Evolutionary conservation across 2,329 filamentous ascomycete genomes (phyloP).

Genomic region (Aspergillus arachidicola): DNA sequence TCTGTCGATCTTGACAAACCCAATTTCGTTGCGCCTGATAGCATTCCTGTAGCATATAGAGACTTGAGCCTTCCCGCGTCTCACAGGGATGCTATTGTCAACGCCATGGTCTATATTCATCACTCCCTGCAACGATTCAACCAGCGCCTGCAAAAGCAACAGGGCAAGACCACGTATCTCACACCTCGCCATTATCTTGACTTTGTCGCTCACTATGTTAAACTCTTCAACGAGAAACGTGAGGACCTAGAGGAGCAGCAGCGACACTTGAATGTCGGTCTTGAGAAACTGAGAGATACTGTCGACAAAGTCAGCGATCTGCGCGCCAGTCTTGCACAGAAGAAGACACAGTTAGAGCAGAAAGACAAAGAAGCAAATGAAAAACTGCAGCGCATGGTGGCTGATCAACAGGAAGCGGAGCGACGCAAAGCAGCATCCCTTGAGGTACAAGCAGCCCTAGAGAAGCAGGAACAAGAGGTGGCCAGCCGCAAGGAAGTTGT

Average conservation of each 20-base stretch:
- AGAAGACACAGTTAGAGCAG: slow-evolving; percentile 88
- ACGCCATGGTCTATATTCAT: slow-evolving; percentile 98
- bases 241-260: slow-evolving; percentile 99
- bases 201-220: slow-evolving; percentile 97
- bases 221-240: slow-evolving; percentile 95
- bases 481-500: slow-evolving; percentile 82
- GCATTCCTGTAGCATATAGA: slow-evolving; percentile 88
- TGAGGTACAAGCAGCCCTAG: slow-evolving; percentile 83
- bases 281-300: slow-evolving; percentile 95
- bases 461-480: slow-evolving; percentile 87
- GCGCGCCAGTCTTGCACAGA: slow-evolving; percentile 85
- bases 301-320: slow-evolving; percentile 96
- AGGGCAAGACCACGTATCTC: slow-evolving; percentile 88
- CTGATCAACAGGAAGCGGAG: slow-evolving; percentile 92
- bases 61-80: slow-evolving; percentile 81
- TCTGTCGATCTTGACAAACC: slow-evolving; percentile 92
- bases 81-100: slow-evolving; percentile 89
- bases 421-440: slow-evolving; percentile 84
- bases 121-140: slow-evolving; percentile 94
- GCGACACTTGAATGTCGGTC: slow-evolving; percentile 93
- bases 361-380: slow-evolving; percentile 97
- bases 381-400: slow-evolving; percentile 95
- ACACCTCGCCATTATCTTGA: slow-evolving; percentile 97
- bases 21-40: slow-evolving; percentile 84
- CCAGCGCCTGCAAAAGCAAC: slow-evolving; percentile 81